A percentile compares a stretch with the other conserved stretches of the same genome.
Conservation (phyloP, 1,139 yeast genomes). For the Suhomyces ambrosiae region DNA sequence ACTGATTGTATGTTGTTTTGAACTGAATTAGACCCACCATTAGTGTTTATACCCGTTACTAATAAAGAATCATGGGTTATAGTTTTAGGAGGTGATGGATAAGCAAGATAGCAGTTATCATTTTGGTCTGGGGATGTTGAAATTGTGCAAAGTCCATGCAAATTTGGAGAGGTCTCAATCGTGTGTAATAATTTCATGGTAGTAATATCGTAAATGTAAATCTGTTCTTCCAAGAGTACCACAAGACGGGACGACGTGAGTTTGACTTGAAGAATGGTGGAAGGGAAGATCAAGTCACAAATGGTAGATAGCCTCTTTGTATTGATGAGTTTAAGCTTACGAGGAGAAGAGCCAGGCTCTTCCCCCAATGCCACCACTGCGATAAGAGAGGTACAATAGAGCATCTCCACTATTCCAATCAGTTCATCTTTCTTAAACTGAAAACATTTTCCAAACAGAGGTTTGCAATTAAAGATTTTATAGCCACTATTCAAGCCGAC, state of each 20-base stretch:
- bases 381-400: conserved; percentile 82
- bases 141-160: conserved; percentile 60
- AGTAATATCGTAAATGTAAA: conserved; percentile 84
- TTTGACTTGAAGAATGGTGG: conserved; percentile 75
- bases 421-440: conserved; percentile 53
- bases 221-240: conserved; percentile 80
- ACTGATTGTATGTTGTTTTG: conserved; percentile 49
- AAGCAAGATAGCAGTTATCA: conserved; percentile 71
- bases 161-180: conserved; percentile 79
- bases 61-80: conserved; percentile 46
- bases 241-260: conserved; percentile 74
- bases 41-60: conserved; percentile 47
- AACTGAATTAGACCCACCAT: conserved; percentile 47
- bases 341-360: conserved; percentile 75
- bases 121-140: conserved; percentile 54
- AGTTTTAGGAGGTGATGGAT: conserved; percentile 78
- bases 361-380: conserved; percentile 91
- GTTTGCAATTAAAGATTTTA: conserved; percentile 83
- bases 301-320: conserved; percentile 72
- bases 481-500: conserved; percentile 80
- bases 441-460: conserved; percentile 77
- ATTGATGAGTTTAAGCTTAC: conserved; percentile 78
- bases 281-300: conserved; percentile 88
- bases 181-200: conserved; percentile 88
- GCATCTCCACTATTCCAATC: conserved; percentile 82